Conservation (phyloP, 768 basidiomycete genomes). For the Leucocoprinus leucothites region DNA sequence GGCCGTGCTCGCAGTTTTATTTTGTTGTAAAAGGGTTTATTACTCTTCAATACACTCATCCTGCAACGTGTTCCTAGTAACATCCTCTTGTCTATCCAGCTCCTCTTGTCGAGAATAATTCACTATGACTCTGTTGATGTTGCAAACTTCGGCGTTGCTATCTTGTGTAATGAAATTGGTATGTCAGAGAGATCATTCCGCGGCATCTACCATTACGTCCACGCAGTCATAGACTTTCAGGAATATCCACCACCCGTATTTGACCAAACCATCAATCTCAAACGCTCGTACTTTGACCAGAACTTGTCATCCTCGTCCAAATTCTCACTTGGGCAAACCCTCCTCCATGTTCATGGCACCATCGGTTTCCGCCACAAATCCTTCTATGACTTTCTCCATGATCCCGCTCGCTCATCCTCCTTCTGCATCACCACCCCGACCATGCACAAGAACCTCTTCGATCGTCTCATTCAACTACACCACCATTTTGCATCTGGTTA, state of each 20-base stretch:
- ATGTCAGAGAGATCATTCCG: no score
- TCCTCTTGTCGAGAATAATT: neutral
- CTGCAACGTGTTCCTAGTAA: neutral
- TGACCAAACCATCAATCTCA: no score
- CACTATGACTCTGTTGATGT: no score
- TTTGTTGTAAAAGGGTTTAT: no score
- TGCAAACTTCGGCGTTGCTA: neutral
- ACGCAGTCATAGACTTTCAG: no score
- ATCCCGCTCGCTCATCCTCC: neutral
- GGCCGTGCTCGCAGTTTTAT: no score
- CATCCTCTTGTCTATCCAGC: neutral
- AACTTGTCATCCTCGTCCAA: no score
- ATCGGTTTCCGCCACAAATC: conserved; percentile 3
- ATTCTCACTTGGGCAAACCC: no score
- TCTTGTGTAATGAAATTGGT: neutral
- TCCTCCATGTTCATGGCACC: neutral
- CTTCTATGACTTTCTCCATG: conserved; percentile 4
- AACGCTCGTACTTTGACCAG: neutral
- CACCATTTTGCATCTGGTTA: neutral
- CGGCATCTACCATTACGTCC: no score
- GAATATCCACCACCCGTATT: no score
- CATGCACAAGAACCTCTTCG: neutral
- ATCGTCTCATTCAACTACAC: neutral
- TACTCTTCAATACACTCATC: conserved; percentile 13
- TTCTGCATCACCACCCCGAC: neutral